Evolutionary conservation across 768 basidiomycete species (phyloP).

Genomic region (Podaxis sp.): DNA sequence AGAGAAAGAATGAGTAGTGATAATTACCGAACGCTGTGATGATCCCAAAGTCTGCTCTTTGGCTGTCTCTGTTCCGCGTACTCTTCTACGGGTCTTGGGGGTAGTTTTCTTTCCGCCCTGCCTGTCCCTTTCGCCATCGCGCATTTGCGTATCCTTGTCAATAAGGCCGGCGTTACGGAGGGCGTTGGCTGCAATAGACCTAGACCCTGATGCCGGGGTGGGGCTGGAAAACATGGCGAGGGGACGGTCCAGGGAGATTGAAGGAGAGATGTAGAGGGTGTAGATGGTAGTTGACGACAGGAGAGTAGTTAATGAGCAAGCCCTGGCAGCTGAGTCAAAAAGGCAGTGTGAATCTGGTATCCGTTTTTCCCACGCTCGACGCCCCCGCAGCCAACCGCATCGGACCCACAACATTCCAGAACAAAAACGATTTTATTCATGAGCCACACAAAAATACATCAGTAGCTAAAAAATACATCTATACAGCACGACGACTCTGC

Average conservation of each 20-base stretch:
- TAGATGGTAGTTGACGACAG: slow-evolving; percentile 13
- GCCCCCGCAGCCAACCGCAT: not conserved
- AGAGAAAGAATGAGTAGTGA: slow-evolving; percentile 33
- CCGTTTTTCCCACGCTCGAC: slow-evolving; percentile 23
- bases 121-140: slow-evolving; percentile 57
- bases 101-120: slow-evolving; percentile 72
- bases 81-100: slow-evolving; percentile 61
- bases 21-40: slow-evolving; percentile 66
- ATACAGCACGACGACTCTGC: not conserved
- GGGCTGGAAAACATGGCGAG: slow-evolving; percentile 56
- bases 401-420: not conserved
- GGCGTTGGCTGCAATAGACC: slow-evolving; percentile 57
- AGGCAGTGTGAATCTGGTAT: slow-evolving; percentile 20
- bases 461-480: not conserved
- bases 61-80: slow-evolving; percentile 56
- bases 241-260: not conserved
- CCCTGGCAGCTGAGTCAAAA: slow-evolving; percentile 31
- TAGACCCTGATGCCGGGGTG: slow-evolving; percentile 55
- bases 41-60: slow-evolving; percentile 50
- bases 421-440: not conserved
- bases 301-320: slow-evolving; percentile 22
- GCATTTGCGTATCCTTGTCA: slow-evolving; percentile 75
- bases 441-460: no score
- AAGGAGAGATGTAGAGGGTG: not conserved
- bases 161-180: slow-evolving; percentile 73